These are phyloP conservation scores for Blastomyces emzantsi DNA, from an alignment of 2,329 filamentous ascomycete genomes.

Conservation along the genomic window DNA sequence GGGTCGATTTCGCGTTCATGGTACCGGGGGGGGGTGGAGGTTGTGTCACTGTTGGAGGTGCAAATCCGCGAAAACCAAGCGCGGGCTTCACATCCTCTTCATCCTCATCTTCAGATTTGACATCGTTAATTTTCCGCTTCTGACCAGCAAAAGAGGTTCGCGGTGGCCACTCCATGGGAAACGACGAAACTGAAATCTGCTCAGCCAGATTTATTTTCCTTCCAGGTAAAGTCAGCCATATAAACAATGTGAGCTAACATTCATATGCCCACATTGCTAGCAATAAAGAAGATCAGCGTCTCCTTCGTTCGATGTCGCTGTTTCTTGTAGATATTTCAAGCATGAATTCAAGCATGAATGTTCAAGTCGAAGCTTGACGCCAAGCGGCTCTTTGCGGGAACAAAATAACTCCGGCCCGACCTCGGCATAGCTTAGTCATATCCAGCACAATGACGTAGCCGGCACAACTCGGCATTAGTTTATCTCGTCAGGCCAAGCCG, in stretches of 20 bases:
- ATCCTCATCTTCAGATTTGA: constrained; percentile 30
- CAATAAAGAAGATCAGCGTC: background rate
- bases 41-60: constrained; percentile 27
- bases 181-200: background rate
- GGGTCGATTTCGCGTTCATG: constrained; percentile 18
- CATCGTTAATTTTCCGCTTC: constrained; percentile 35
- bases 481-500: background rate
- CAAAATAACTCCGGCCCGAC: background rate
- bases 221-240: background rate
- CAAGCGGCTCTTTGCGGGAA: background rate
- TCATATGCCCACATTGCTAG: background rate
- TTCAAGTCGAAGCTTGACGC: background rate
- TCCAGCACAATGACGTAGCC: background rate
- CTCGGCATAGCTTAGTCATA: background rate
- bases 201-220: background rate
- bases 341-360: too few relatives aligned
- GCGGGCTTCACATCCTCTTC: constrained; percentile 29
- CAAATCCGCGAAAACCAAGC: constrained; percentile 32
- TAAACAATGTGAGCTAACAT: background rate
- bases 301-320: too few relatives aligned
- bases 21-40: constrained; percentile 28
- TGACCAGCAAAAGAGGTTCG: constrained; percentile 28
- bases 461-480: background rate
- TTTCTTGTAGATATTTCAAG: background rate
- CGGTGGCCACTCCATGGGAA: constrained; percentile 28